A percentile compares a stretch with the other conserved stretches of the same genome.
phyloP scores from a whole-genome alignment of 345 rosid genomes.

The Dimocarpus longan region DNA sequence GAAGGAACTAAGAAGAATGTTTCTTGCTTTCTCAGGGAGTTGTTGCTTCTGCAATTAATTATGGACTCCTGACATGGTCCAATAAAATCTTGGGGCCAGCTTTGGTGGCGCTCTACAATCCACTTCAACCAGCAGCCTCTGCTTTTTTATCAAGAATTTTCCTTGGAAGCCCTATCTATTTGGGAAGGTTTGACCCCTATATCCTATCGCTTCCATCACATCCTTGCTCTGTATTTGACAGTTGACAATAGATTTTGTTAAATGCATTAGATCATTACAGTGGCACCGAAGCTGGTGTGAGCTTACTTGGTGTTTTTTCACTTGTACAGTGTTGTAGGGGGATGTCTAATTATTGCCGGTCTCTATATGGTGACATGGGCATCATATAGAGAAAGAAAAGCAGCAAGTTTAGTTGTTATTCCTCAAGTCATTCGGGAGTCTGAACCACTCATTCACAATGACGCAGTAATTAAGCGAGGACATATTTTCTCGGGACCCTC shows the following conservation, averaged over 20 bases:
- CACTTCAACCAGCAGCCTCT: slow-evolving; percentile 95
- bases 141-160: slow-evolving; percentile 81
- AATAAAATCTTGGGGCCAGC: slow-evolving; percentile 96
- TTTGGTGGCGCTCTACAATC: slow-evolving; percentile 92
- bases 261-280: background rate
- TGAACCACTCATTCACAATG: slow-evolving; percentile 63
- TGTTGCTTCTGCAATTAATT: slow-evolving; percentile 88
- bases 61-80: slow-evolving; percentile 94
- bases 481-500: slow-evolving; percentile 46
- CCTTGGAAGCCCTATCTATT: slow-evolving; percentile 88
- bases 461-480: slow-evolving; percentile 46
- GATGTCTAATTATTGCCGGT: slow-evolving; percentile 73
- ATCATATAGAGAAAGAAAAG: slow-evolving; percentile 59
- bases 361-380: slow-evolving; percentile 95
- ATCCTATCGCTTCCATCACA: background rate
- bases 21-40: slow-evolving; percentile 56
- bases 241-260: background rate
- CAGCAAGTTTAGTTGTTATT: slow-evolving; percentile 24
- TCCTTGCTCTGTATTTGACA: background rate
- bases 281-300: background rate
- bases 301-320: slow-evolving; percentile 17
- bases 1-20: background rate
- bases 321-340: slow-evolving; percentile 68
- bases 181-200: slow-evolving; percentile 72
- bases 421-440: slow-evolving; percentile 42